phyloP scores from a whole-genome alignment of 1,284 basidiomycete species.

The Ustanciosporium gigantosporum region DNA sequence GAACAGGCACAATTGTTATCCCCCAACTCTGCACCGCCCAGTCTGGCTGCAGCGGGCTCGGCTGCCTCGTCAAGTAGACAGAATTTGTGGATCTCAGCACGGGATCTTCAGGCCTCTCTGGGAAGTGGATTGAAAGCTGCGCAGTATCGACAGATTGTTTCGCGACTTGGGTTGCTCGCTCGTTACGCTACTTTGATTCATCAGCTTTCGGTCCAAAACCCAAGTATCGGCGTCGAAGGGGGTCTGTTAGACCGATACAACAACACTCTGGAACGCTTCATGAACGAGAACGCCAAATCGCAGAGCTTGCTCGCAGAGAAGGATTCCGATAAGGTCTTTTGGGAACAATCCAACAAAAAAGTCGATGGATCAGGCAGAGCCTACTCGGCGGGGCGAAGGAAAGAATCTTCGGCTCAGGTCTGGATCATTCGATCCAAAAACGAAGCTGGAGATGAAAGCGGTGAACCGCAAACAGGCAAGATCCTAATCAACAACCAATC shows the following conservation, averaged over 20 bases:
- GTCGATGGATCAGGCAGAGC: constrained; percentile 43
- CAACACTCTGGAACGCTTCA: constrained; percentile 37
- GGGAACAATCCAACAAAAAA: constrained; percentile 2
- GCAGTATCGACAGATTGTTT: constrained; percentile 73
- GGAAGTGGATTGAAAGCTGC: constrained; percentile 71
- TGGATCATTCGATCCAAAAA: constrained; percentile 83
- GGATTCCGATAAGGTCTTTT: constrained; percentile 12
- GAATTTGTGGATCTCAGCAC: constrained; percentile 69
- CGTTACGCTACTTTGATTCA: constrained; percentile 67
- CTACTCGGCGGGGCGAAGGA: constrained; percentile 49
- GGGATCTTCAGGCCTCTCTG: constrained; percentile 69
- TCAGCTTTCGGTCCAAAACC: background rate
- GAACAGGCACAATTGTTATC: constrained; percentile 73
- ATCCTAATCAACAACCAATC: constrained; percentile 84
- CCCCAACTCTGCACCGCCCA: constrained; percentile 70
- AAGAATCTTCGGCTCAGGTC: constrained; percentile 66
- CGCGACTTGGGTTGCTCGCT: constrained; percentile 74
- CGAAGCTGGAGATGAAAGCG: constrained; percentile 21
- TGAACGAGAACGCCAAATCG: constrained; percentile 35
- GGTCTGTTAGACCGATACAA: constrained; percentile 32
- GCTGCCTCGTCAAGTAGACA: too few species aligned
- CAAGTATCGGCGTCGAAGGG: background rate
- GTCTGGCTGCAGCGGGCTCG: constrained; percentile 38
- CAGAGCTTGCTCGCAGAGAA: constrained; percentile 13
- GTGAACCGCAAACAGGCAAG: constrained; percentile 59